Base-by-base conservation (phyloP, 164 flowering plant genomes). In the Chimonanthus salicifolius region DNA sequence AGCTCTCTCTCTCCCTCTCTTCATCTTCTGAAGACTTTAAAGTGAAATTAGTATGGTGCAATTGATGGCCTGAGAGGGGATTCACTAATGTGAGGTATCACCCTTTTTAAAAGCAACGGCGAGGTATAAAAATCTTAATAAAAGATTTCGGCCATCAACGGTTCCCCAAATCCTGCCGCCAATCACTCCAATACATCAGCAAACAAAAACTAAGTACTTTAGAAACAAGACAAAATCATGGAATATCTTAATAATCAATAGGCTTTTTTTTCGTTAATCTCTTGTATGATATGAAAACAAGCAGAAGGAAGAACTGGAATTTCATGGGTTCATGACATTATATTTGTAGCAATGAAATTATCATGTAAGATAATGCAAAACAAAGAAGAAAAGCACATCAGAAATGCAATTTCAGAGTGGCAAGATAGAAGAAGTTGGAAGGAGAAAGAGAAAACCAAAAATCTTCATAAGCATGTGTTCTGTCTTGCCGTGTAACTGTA, bases 131-230 rank as follows among this genome's bases (percentile, higher is more conserved):
- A 74, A 58, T 68, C 72, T 46, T 63, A 43, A 71, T 47, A 64
- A 68, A 73, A 76, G 82, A 74, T 78, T 72, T 77, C 72, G 80
- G 81, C 82, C 64, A 82, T 58, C 60, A 73, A 69, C 33, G 62
- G 74, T 76, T 73, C 74, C 83, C 74, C 76, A 50, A 84, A 80
- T 85, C 79, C 73, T 75, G 82, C 83, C 87, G 60, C 77, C 78
- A 74, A 81, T 81, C 74, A 50, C 86, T 83, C 82, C 77, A 13
- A 10, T 48, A 20, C 54, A 60, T 63, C 46, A 21, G 66, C 11
- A 60, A 58, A 69, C n/a, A 54, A 47, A 6, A 46, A 45, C 65
- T 4, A 18, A 63, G 65, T 21, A 18, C 62, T 58, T 58, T 58
- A 18, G 33, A 33, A 33, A 33, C 33, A 33, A 33, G 33, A 33